phyloP scores from a whole-genome alignment of 2,329 filamentous ascomycete species.

The Colletotrichum limetticola region DNA sequence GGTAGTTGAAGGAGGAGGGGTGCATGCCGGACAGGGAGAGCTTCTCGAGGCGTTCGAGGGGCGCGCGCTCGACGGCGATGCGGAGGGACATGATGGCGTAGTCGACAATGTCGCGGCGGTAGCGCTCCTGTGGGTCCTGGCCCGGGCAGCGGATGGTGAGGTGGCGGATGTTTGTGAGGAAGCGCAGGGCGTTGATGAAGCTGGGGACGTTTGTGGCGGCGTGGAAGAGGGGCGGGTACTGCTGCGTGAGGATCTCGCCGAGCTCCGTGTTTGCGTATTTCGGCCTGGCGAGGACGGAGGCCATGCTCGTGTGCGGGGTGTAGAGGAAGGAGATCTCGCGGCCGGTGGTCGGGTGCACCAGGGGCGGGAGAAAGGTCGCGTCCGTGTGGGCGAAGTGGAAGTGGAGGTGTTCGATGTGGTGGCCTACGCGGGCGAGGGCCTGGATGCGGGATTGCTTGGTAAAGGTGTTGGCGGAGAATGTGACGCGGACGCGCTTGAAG shows the following conservation, averaged over 20 bases:
- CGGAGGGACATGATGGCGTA: slow-evolving; percentile 89
- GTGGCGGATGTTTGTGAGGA: slow-evolving; percentile 77
- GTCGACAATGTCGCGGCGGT: slow-evolving; percentile 83
- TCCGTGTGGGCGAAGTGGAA: slow-evolving; percentile 81
- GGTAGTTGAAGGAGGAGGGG: slow-evolving; percentile 78
- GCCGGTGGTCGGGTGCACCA: slow-evolving; percentile 81
- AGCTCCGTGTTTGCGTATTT: slow-evolving; percentile 85
- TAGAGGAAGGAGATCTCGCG: slow-evolving; percentile 85
- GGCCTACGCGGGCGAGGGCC: slow-evolving; percentile 81
- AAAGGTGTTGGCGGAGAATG: slow-evolving; percentile 79
- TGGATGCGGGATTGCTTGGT: slow-evolving; percentile 78
- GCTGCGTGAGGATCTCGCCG: slow-evolving; percentile 83
- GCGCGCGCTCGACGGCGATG: slow-evolving; percentile 81
- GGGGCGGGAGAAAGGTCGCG: slow-evolving; percentile 86
- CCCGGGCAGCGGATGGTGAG: slow-evolving; percentile 81
- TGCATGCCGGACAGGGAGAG: slow-evolving; percentile 81
- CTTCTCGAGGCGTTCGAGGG: slow-evolving; percentile 72
- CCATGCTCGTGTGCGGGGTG: slow-evolving; percentile 77
- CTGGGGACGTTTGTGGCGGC: slow-evolving; percentile 88
- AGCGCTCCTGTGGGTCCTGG: slow-evolving; percentile 74
- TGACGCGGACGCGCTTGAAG: slow-evolving; percentile 76
- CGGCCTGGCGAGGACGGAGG: slow-evolving; percentile 70
- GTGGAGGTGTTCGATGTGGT: slow-evolving; percentile 80
- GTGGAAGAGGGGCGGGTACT: slow-evolving; percentile 91
- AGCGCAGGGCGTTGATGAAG: slow-evolving; percentile 79